Evolutionary conservation across 1,284 basidiomycete genomes (phyloP).

Genomic region (Mycena citricolor): DNA sequence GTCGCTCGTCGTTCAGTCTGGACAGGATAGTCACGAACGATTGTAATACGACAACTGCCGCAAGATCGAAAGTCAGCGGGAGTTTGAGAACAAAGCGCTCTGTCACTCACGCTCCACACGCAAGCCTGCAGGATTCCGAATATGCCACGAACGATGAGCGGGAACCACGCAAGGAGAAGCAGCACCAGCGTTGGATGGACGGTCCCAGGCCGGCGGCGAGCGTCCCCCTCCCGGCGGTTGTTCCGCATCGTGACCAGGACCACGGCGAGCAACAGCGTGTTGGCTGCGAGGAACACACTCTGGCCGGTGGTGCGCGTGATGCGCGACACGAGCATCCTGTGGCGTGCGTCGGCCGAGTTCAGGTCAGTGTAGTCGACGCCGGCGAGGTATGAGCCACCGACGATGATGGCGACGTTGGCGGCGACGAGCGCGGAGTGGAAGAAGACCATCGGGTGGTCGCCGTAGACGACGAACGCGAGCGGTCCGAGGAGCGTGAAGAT

Average conservation of each 20-base stretch:
- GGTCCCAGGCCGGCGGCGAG: conserved; percentile 12
- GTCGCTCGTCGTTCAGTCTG: too few species aligned
- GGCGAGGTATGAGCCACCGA: conserved; percentile 31
- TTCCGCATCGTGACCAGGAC: conserved; percentile 28
- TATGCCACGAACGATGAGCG: conserved; percentile 32
- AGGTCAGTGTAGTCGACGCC: conserved; percentile 23
- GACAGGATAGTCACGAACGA: conserved; percentile 12
- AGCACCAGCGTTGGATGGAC: conserved; percentile 30
- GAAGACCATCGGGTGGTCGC: conserved; percentile 28
- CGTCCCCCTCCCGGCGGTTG: conserved; percentile 13
- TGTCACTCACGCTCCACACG: conserved; percentile 5
- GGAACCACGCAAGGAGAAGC: conserved; percentile 29
- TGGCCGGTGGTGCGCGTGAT: conserved; percentile 31
- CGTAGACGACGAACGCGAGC: conserved; percentile 21
- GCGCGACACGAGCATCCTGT: conserved; percentile 26
- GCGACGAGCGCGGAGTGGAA: conserved; percentile 31
- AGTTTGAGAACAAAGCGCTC: not conserved
- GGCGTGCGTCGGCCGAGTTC: conserved; percentile 18
- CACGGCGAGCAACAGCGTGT: conserved; percentile 26
- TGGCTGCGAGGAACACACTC: conserved; percentile 31
- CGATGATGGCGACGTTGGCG: conserved; percentile 33
- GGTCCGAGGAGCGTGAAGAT: conserved; percentile 23
- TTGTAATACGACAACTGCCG: conserved; percentile 8
- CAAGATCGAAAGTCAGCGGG: not conserved
- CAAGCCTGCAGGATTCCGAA: conserved; percentile 32